These are phyloP conservation scores for Beauveria sp. DNA, from an alignment of 2,329 filamentous ascomycete genomes.

Conservation along the genomic window DNA sequence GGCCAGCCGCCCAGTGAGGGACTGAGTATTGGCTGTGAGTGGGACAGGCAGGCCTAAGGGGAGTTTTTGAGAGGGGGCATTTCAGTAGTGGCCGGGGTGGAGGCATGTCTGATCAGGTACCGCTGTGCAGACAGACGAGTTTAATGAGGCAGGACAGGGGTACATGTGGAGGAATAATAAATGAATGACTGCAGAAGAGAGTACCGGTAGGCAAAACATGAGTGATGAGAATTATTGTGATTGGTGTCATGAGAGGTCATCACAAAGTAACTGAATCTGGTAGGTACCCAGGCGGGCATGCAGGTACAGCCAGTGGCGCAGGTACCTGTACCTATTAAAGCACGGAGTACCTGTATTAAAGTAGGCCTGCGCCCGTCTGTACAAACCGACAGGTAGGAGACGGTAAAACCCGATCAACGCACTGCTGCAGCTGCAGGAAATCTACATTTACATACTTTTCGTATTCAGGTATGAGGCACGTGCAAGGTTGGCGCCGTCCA, in stretches of 20 bases:
- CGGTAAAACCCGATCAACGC: neutral
- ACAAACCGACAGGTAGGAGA: neutral
- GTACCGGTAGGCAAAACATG: neutral
- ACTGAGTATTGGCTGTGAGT: neutral
- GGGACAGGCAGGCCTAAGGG: neutral
- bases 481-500: neutral
- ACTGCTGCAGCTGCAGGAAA: neutral
- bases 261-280: neutral
- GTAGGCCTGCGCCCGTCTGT: no score
- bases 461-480: neutral
- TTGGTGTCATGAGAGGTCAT: no score
- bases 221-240: neutral
- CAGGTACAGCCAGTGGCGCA: neutral
- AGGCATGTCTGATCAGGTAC: slow-evolving; percentile 1
- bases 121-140: neutral
- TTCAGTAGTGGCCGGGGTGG: neutral
- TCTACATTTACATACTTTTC: neutral
- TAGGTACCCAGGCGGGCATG: neutral
- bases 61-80: neutral
- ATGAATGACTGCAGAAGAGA: neutral
- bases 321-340: neutral
- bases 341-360: no score
- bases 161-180: neutral
- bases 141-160: slow-evolving; percentile 8
- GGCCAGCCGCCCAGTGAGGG: neutral